Evolutionary conservation across 1,284 basidiomycete species (phyloP).

Genomic region (Ustilago tritici): DNA sequence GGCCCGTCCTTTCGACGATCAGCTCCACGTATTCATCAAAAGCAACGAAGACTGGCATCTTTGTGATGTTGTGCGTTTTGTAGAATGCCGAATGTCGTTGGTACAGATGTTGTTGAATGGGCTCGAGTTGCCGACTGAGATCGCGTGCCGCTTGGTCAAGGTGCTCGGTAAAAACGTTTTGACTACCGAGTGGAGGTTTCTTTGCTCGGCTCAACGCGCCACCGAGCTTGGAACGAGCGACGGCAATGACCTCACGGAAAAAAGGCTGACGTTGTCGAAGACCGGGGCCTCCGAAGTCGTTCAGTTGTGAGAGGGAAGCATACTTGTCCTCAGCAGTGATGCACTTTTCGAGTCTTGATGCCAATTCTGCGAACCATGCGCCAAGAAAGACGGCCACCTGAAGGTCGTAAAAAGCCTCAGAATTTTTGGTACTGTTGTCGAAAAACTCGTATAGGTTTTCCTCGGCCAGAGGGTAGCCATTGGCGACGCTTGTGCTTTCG

Average conservation of each 20-base stretch:
- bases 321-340: neutral
- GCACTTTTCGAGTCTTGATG: neutral
- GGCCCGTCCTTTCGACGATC: neutral
- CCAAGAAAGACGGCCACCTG: conserved; percentile 7
- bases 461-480: conserved; percentile 17
- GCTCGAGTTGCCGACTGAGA: neutral
- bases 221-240: neutral
- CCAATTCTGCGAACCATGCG: neutral
- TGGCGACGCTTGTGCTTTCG: neutral
- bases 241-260: neutral
- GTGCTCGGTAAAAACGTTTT: neutral
- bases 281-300: neutral
- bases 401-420: neutral
- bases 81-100: neutral
- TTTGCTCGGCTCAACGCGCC: neutral
- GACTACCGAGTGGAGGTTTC: neutral
- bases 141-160: neutral
- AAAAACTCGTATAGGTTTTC: conserved; percentile 9
- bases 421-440: neutral
- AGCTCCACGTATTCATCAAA: conserved; percentile 31
- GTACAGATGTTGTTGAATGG: neutral
- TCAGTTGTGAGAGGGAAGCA: neutral
- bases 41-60: conserved; percentile 16
- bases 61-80: neutral
- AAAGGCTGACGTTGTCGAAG: neutral